These are phyloP conservation scores for Fusarium pseudocircinatum DNA, from an alignment of 2,329 filamentous ascomycete species.

Conservation along the genomic window DNA sequence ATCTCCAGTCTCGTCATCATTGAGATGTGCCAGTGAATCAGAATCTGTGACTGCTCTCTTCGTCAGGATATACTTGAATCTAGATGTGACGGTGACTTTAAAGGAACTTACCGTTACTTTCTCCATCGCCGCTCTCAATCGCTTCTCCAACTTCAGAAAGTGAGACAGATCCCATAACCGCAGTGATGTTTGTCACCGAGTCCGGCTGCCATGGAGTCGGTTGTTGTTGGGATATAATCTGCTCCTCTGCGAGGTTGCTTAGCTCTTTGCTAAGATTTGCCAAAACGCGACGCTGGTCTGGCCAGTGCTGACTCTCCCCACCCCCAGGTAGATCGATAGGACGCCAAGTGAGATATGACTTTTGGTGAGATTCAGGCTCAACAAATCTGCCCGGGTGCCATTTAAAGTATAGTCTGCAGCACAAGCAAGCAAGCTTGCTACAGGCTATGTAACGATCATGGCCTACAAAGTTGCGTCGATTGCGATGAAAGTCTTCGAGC, in stretches of 20 bases:
- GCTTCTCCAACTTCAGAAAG: slow-evolving; percentile 4
- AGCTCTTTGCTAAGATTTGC: slow-evolving; percentile 13
- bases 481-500: slow-evolving; percentile 56
- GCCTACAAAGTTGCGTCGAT: slow-evolving; percentile 47
- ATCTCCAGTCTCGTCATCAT: neutral
- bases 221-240: neutral
- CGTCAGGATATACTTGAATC: neutral
- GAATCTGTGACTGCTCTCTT: neutral
- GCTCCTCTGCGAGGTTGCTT: neutral
- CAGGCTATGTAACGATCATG: slow-evolving; percentile 58
- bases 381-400: slow-evolving; percentile 49
- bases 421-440: slow-evolving; percentile 63
- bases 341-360: slow-evolving; percentile 55
- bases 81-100: neutral
- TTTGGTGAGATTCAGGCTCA: slow-evolving; percentile 51
- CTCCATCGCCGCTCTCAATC: neutral
- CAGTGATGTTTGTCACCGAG: slow-evolving; percentile 28
- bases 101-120: neutral
- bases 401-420: slow-evolving; percentile 57
- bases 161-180: neutral
- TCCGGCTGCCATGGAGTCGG: slow-evolving; percentile 11
- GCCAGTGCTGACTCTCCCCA: neutral
- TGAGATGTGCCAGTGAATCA: slow-evolving; percentile 4
- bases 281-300: slow-evolving; percentile 17
- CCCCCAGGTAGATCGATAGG: slow-evolving; percentile 19